Percentiles rank a stretch among this genome's conserved stretches.
phyloP scores from a whole-genome alignment of 352 stramenopile genomes.

The Phytophthora crassamura region DNA sequence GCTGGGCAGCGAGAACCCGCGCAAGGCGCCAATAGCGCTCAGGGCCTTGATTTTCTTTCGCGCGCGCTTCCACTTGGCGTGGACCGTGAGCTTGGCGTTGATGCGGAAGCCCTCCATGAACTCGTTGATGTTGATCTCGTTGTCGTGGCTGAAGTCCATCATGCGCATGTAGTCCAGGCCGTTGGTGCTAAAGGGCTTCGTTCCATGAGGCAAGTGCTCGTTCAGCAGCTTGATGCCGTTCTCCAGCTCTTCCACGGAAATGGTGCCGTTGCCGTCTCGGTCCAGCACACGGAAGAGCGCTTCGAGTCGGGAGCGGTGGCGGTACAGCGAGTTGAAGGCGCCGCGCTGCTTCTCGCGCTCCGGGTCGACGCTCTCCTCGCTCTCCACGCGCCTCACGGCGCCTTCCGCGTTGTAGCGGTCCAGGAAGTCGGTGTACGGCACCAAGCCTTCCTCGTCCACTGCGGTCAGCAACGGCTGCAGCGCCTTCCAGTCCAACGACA shows the following conservation, averaged over 20 bases:
- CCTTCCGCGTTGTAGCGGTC: conserved; percentile 78
- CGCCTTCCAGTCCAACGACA: conserved; percentile 81
- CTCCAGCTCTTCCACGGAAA: conserved; percentile 84
- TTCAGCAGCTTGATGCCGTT: conserved; percentile 85
- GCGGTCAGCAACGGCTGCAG: conserved; percentile 81
- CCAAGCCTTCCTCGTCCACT: conserved; percentile 65
- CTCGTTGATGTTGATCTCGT: conserved; percentile 92
- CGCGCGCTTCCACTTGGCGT: conserved; percentile 88
- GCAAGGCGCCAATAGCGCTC: conserved; percentile 75
- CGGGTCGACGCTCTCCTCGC: conserved; percentile 39
- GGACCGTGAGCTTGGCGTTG: conserved; percentile 85
- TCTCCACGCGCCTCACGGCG: conserved; percentile 27
- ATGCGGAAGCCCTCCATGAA: conserved; percentile 91
- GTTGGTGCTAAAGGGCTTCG: conserved; percentile 75
- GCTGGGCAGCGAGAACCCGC: conserved; percentile 40
- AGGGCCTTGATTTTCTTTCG: conserved; percentile 89
- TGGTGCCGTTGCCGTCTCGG: conserved; percentile 82
- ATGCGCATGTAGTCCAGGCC: conserved; percentile 84
- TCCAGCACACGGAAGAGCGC: conserved; percentile 87
- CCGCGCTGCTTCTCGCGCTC: conserved; percentile 62
- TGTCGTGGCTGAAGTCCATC: conserved; percentile 87
- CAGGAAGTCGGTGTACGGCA: conserved; percentile 81
- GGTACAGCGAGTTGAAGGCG: conserved; percentile 86
- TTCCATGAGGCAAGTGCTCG: conserved; percentile 69
- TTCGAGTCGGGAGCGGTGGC: conserved; percentile 79